Percentiles rank a stretch among this genome's conserved stretches.
Evolutionary conservation across 345 rosid species (phyloP).

Genomic region (Hibiscus tridactylites): DNA sequence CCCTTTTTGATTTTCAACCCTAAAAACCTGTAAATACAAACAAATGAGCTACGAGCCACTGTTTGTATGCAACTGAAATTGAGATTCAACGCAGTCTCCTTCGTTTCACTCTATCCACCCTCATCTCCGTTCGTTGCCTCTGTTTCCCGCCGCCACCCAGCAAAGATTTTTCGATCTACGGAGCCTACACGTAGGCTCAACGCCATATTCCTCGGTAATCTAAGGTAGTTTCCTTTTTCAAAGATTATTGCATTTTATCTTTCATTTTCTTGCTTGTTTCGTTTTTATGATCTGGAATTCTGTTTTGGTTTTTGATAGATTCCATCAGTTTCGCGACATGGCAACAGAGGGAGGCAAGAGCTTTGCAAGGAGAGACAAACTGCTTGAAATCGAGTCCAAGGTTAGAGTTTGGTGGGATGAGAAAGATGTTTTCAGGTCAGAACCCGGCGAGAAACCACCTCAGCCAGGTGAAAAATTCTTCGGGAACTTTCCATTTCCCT

Average conservation of each 20-base stretch:
- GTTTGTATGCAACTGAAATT: not conserved
- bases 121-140: not conserved
- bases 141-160: not conserved
- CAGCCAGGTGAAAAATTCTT: conserved; percentile 12
- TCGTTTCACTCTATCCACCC: not conserved
- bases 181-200: conserved; percentile 9
- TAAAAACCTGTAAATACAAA: not conserved
- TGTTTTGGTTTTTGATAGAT: not conserved
- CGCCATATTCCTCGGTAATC: not conserved
- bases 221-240: not conserved
- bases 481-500: conserved; percentile 16
- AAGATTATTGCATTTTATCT: too few species aligned
- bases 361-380: conserved; percentile 65
- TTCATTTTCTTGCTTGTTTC: not conserved
- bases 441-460: conserved; percentile 2
- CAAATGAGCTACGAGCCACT: not conserved
- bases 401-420: conserved; percentile 64
- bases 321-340: conserved; percentile 27
- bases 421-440: conserved; percentile 51
- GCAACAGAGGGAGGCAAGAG: conserved; percentile 64
- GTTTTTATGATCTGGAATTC: not conserved
- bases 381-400: conserved; percentile 53
- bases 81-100: not conserved
- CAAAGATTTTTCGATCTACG: conserved; percentile 10
- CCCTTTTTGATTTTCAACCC: not conserved